Percentiles rank a stretch among this genome's conserved stretches.
phyloP scores from a whole-genome alignment of 2,329 filamentous ascomycete genomes.

The Pseudonectria buxi region DNA sequence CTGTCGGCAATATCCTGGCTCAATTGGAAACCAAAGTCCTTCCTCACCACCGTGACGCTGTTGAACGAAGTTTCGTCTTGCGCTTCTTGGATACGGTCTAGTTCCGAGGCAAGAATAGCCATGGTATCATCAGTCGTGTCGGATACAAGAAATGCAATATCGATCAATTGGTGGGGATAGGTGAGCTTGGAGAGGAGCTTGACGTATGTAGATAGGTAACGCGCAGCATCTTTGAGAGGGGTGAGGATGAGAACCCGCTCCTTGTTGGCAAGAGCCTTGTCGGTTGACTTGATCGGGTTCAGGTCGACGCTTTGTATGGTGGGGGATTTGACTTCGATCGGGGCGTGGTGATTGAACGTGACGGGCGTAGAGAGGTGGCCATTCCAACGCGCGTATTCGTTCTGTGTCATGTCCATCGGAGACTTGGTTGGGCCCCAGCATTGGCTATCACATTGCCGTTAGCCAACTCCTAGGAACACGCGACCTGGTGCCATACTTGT shows the following conservation, averaged over 20 bases:
- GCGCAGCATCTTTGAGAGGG: constrained; percentile 81
- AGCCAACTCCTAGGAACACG: constrained; percentile 1
- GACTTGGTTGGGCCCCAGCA: constrained; percentile 93
- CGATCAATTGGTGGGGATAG: constrained; percentile 92
- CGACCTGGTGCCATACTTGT: constrained; percentile 74
- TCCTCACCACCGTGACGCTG: constrained; percentile 79
- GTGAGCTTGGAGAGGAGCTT: constrained; percentile 83
- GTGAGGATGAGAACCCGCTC: constrained; percentile 90
- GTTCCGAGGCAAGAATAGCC: constrained; percentile 74
- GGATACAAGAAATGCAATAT: constrained; percentile 88
- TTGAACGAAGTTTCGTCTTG: constrained; percentile 76
- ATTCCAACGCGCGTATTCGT: constrained; percentile 87
- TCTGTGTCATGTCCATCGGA: constrained; percentile 91
- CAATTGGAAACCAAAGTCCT: constrained; percentile 75
- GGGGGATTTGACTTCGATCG: constrained; percentile 74
- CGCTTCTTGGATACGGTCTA: constrained; percentile 80
- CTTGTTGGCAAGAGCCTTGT: constrained; percentile 69
- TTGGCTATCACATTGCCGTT: constrained; percentile 64
- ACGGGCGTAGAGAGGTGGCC: constrained; percentile 86
- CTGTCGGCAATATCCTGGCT: constrained; percentile 75
- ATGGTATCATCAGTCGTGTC: constrained; percentile 89
- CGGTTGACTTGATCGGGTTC: constrained; percentile 75
- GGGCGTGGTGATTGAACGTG: constrained; percentile 90
- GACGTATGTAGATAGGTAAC: constrained; percentile 82
- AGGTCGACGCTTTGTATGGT: constrained; percentile 77